phyloP scores from a whole-genome alignment of 192 early-diverging fungal species.

The Backusella sp. region DNA sequence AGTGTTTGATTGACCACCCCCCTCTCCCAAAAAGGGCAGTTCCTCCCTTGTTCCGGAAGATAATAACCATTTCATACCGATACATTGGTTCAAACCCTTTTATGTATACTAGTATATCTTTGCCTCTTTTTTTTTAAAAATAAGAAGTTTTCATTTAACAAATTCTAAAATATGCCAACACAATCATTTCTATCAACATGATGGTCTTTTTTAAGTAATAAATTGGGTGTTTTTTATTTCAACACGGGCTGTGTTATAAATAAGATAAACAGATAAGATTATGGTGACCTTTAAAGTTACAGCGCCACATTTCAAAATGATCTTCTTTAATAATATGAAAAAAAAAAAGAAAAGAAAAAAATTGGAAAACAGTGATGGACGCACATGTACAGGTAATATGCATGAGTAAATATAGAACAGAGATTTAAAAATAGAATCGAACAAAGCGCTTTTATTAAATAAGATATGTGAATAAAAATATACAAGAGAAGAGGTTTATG shows the following conservation, averaged over 20 bases:
- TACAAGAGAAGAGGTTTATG: background rate
- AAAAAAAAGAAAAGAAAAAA: background rate
- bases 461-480: background rate
- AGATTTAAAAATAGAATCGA: background rate
- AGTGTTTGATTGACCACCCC: background rate
- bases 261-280: background rate
- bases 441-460: background rate
- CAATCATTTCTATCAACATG: too few relatives aligned
- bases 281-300: too few relatives aligned
- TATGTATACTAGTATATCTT: background rate
- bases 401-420: background rate
- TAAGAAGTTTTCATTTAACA: background rate
- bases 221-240: background rate
- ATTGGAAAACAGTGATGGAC: background rate
- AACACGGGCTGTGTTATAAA: background rate
- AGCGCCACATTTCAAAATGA: too few relatives aligned
- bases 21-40: background rate
- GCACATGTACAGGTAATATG: background rate
- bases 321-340: too few relatives aligned
- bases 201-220: background rate
- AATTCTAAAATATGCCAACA: background rate
- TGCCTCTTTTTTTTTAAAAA: background rate
- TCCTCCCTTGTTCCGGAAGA: slow-evolving; percentile 3
- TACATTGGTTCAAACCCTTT: background rate
- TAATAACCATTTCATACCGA: background rate